phyloP scores from a whole-genome alignment of 2,329 filamentous ascomycete species.

The Phialophora macrospora region DNA sequence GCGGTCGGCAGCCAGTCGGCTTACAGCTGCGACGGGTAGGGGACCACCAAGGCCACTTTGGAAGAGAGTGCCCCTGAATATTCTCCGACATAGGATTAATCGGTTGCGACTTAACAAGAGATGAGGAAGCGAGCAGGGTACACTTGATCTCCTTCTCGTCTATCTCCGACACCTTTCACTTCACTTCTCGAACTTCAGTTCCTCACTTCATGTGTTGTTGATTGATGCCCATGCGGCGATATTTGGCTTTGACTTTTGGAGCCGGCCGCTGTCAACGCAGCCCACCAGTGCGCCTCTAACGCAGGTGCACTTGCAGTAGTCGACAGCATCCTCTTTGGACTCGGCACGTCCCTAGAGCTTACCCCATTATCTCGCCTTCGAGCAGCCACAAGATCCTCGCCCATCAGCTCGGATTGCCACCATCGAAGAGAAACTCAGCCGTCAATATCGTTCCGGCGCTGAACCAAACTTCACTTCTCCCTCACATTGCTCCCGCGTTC shows the following conservation, averaged over 20 bases:
- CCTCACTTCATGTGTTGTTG: not conserved
- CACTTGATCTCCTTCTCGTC: constrained; percentile 19
- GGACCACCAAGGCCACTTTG: not conserved
- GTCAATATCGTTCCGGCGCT: not conserved
- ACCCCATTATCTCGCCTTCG: constrained; percentile 9
- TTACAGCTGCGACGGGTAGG: not conserved
- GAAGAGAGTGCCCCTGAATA: constrained; percentile 22
- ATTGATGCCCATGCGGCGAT: constrained; percentile 1
- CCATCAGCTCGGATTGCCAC: not conserved
- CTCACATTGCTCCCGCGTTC: constrained; percentile 1
- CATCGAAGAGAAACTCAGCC: not conserved
- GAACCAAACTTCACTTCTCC: not conserved
- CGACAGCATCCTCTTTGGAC: constrained; percentile 8
- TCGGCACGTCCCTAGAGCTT: constrained; percentile 13
- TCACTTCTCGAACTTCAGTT: constrained; percentile 13
- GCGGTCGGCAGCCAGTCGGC: not conserved
- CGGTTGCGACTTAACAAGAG: constrained; percentile 8
- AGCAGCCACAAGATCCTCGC: not conserved
- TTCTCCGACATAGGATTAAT: constrained; percentile 13
- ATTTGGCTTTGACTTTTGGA: not conserved
- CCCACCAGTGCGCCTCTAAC: constrained; percentile 18
- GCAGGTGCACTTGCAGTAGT: constrained; percentile 22
- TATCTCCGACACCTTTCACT: constrained; percentile 16
- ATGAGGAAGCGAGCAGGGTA: constrained; percentile 17
- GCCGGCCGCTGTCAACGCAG: constrained; percentile 6